Evolutionary conservation across 2,329 filamentous ascomycete genomes (phyloP), one percentile per base, ranked within the genome.

Genomic region (Acrocalymma vagum): DNA sequence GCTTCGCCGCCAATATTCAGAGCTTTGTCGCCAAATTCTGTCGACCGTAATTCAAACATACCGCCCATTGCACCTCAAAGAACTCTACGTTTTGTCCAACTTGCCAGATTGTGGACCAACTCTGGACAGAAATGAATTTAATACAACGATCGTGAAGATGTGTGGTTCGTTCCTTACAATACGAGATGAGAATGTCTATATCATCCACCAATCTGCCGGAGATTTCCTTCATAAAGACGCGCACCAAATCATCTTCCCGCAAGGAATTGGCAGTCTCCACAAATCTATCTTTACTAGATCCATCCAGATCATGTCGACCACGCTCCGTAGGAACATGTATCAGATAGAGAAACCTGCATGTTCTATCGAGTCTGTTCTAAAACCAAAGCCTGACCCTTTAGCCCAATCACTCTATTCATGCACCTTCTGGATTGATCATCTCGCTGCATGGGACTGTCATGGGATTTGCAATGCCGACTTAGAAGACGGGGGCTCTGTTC

Each of bases 111-210:
- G n/a, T n/a, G 22, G 17, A n/a, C 11, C 28, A 31, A 20, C n/a
- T 30, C 31, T 28, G 28, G 3, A 22, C 26, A 16, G 11, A 42
- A n/a, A n/a, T n/a, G n/a, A n/a, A n/a, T n/a, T n/a, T n/a, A n/a
- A n/a, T n/a, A 3, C 29, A 16, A 14, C 21, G 25, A 38, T 45
- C 21, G 37, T 40, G 11, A 16, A 16, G 9, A 37, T 26, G 3
- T 77, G 70, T 44, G 69, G 70, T 14, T 77, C 69, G 6, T 73
- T 77, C 35, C 51, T 77, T 0, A 71, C 60, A 1, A 11, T 42
- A 20, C 72, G 22, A 55, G 53, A 24, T 33, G 69, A 37, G 3
- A 13, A 25, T 11, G 31, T 42, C 25, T 42, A 30, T 18, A n/a
- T 41, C n/a, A 30, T 41, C 13, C 30, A 51, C 27, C 67, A 73